Evolutionary conservation across 2,329 filamentous ascomycete species (phyloP).

Genomic region (Xylaria sp.): DNA sequence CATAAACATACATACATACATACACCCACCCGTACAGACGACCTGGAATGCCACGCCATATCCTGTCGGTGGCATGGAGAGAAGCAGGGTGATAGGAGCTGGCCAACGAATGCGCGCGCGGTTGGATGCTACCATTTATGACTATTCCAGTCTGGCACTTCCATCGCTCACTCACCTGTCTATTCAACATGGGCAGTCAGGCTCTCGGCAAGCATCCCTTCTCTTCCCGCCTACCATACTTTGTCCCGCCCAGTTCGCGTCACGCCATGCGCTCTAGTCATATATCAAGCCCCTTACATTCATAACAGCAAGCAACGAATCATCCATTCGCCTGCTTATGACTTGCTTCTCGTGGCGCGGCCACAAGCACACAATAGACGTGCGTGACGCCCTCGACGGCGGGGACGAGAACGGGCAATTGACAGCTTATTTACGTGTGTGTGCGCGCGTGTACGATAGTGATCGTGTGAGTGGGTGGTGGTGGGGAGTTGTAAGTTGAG

Average conservation of each 20-base stretch:
- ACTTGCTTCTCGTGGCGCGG: background rate
- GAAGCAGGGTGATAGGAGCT: background rate
- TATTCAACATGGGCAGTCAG: background rate
- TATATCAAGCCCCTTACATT: background rate
- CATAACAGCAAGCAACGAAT: background rate
- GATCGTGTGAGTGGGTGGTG: background rate
- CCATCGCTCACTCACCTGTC: slow-evolving; percentile 9
- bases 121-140: slow-evolving; percentile 10
- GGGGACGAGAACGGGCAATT: background rate
- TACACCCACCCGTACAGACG: too few species aligned
- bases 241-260: background rate
- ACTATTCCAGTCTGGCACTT: slow-evolving; percentile 1
- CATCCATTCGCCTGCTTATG: background rate
- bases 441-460: background rate
- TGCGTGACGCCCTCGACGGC: background rate
- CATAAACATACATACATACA: too few species aligned
- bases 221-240: background rate
- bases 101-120: background rate
- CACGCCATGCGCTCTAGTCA: background rate
- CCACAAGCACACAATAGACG: background rate
- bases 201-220: background rate
- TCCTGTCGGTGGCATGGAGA: background rate
- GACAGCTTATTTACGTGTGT: background rate
- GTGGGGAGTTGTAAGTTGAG: slow-evolving; percentile 3
- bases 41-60: background rate